These are phyloP conservation scores for Neonectria punicea DNA, from an alignment of 2,329 filamentous ascomycete species.

Conservation along the genomic window DNA sequence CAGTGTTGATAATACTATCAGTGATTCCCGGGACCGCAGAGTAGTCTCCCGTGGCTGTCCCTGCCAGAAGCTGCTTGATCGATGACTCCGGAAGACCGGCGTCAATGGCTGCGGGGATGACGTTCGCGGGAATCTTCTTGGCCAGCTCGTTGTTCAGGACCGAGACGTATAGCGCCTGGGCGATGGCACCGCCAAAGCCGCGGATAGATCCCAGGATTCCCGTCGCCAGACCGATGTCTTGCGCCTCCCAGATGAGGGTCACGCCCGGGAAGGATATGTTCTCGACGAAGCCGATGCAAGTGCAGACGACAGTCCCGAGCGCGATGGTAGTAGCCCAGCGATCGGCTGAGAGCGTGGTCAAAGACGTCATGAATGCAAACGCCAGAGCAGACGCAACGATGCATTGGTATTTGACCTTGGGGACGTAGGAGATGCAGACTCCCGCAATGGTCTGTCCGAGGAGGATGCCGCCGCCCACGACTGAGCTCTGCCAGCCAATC, in stretches of 20 bases:
- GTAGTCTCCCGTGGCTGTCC: constrained; percentile 45
- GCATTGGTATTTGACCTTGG: constrained; percentile 49
- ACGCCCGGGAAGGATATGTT: constrained; percentile 55
- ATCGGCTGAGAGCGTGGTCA: constrained; percentile 42
- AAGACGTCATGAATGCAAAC: constrained; percentile 48
- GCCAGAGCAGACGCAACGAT: constrained; percentile 44
- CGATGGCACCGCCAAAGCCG: constrained; percentile 51
- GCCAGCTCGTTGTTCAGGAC: constrained; percentile 51
- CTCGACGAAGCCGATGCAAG: constrained; percentile 51
- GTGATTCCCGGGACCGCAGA: constrained; percentile 50
- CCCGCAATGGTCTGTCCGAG: constrained; percentile 52
- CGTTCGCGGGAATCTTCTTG: constrained; percentile 47
- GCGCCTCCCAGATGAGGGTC: constrained; percentile 56
- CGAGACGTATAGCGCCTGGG: constrained; percentile 50
- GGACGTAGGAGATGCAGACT: constrained; percentile 49
- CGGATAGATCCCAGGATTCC: constrained; percentile 59
- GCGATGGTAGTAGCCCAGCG: constrained; percentile 46
- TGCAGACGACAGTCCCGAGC: constrained; percentile 45
- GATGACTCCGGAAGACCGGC: constrained; percentile 50
- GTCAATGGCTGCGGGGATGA: constrained; percentile 47
- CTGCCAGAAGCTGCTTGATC: constrained; percentile 46
- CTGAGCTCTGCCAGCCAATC: constrained; percentile 54
- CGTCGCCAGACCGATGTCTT: constrained; percentile 57
- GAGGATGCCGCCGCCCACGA: constrained; percentile 53
- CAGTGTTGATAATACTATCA: constrained; percentile 45